A percentile compares a stretch with the other conserved stretches of the same genome.
These are phyloP conservation scores for Penicillium digitatum DNA, from an alignment of 2,329 filamentous ascomycete genomes.

Conservation along the genomic window DNA sequence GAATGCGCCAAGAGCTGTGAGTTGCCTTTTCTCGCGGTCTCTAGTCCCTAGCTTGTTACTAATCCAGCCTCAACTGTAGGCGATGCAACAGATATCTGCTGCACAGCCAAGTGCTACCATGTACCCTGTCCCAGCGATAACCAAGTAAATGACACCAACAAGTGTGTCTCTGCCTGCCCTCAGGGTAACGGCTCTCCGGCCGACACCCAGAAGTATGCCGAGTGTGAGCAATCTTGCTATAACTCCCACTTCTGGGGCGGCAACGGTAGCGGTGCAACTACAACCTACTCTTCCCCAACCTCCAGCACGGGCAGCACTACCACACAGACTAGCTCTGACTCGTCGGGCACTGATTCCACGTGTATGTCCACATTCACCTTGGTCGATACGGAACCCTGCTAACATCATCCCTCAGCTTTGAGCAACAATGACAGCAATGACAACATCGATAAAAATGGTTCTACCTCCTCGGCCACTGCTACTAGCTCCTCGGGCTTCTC, in stretches of 20 bases:
- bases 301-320: slow-evolving; percentile 22
- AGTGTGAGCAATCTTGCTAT: slow-evolving; percentile 51
- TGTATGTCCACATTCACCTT: slow-evolving; percentile 6
- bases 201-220: slow-evolving; percentile 46
- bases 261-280: slow-evolving; percentile 22
- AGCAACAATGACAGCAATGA: slow-evolving; percentile 11
- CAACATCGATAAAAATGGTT: slow-evolving; percentile 12
- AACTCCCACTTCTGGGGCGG: slow-evolving; percentile 47
- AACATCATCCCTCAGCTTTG: slow-evolving; percentile 11
- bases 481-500: slow-evolving; percentile 10
- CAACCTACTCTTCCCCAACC: slow-evolving; percentile 21
- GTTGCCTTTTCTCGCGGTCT: slow-evolving; percentile 6
- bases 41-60: not conserved
- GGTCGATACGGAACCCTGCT: not conserved
- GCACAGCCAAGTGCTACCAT: slow-evolving; percentile 50
- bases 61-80: slow-evolving; percentile 30
- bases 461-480: slow-evolving; percentile 16
- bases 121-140: slow-evolving; percentile 51
- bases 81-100: slow-evolving; percentile 46
- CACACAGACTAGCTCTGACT: not conserved
- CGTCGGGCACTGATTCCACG: not conserved
- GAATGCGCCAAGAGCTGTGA: slow-evolving; percentile 39
- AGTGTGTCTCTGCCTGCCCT: slow-evolving; percentile 51
- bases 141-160: slow-evolving; percentile 50
- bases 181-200: slow-evolving; percentile 50